These are phyloP conservation scores for Piper betle DNA, from an alignment of 164 flowering plant species.

Conservation along the genomic window DNA sequence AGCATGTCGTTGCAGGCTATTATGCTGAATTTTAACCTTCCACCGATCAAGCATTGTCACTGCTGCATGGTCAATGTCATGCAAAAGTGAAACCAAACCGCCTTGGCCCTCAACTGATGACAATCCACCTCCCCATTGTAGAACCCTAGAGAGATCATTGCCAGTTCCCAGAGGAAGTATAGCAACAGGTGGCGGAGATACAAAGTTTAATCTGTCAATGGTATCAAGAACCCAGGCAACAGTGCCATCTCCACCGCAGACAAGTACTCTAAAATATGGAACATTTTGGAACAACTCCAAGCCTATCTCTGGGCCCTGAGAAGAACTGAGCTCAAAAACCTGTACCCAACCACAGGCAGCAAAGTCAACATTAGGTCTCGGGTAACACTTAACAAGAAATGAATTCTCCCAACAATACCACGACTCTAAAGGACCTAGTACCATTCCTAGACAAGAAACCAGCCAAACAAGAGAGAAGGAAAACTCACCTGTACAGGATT, in stretches of 20 bases:
- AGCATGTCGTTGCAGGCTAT: conserved; percentile 17
- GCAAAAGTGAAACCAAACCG: conserved; percentile 41
- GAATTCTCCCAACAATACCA: too few relatives aligned
- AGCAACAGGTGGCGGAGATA: conserved; percentile 80
- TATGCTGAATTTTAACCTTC: conserved; percentile 42
- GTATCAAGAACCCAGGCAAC: conserved; percentile 85
- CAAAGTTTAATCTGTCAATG: conserved; percentile 55
- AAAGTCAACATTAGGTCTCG: not conserved
- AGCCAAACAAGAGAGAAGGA: not conserved
- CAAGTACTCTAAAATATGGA: conserved; percentile 56
- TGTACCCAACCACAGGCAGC: conserved; percentile 15
- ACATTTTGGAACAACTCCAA: conserved; percentile 40
- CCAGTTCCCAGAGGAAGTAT: conserved; percentile 77
- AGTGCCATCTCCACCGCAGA: conserved; percentile 86
- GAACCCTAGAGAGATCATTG: conserved; percentile 67
- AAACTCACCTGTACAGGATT: conserved; percentile 69
- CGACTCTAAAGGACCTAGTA: not conserved
- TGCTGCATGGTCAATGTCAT: conserved; percentile 57
- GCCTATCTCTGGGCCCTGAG: conserved; percentile 55
- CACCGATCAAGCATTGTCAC: conserved; percentile 73
- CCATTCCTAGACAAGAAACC: not conserved
- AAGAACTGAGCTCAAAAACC: conserved; percentile 55
- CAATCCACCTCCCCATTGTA: conserved; percentile 76
- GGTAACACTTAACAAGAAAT: too few relatives aligned
- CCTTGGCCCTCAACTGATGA: conserved; percentile 42